Base-by-base conservation (phyloP, 1,139 yeast species). In the Candida sp. region DNA sequence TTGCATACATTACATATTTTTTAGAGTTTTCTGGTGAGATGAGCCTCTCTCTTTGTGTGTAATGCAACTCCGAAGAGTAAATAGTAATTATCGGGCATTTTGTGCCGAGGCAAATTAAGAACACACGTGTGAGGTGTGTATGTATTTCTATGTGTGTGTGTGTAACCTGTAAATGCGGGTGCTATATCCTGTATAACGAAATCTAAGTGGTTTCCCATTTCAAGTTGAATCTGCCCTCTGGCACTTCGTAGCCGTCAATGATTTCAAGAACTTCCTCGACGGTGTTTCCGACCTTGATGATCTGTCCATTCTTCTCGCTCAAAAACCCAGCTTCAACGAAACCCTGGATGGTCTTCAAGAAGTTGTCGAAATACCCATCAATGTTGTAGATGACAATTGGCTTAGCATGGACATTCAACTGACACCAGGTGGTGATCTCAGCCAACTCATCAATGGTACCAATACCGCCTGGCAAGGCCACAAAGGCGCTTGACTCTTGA, bases 401-500 rank as follows among this genome's bases (percentile, higher is more conserved):
- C 67, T 88, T 87, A 57, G 77, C 73, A 69, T 91, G 97, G 58
- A 91, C 91, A 41, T 92, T 94, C 61, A 91, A 78, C 73, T 91
- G 97, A 54, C 86, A 85, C 75, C 97, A 91, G 4, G 97, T 91
- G 49, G 89, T 88, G 50, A 90, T 88, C 72, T 91, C 97, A 86
- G 91, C 86, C 57, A 91, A 77, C 70, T 91, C 97, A 70, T 91
- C 97, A 63, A 90, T 73, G 4, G 97, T 90, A 49, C 97, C 97
- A 66, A 86, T 90, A 9, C 97, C 97, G 54, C 97, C 97, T 17
- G 97, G 97, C 71, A 91, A 77, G 1, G 97, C 96, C 47, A 91
- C 83, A 67, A 91, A 91, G 0, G 96, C 96, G 59, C 85, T 85
- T n/a, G 96, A 86, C 67, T 88, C 92, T 63, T 83, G 81, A 17